Percentiles rank a stretch among this genome's conserved stretches.
These are phyloP conservation scores for Friedmanniomyces simplex DNA, from an alignment of 495 filamentous ascomycete genomes.

Conservation along the genomic window DNA sequence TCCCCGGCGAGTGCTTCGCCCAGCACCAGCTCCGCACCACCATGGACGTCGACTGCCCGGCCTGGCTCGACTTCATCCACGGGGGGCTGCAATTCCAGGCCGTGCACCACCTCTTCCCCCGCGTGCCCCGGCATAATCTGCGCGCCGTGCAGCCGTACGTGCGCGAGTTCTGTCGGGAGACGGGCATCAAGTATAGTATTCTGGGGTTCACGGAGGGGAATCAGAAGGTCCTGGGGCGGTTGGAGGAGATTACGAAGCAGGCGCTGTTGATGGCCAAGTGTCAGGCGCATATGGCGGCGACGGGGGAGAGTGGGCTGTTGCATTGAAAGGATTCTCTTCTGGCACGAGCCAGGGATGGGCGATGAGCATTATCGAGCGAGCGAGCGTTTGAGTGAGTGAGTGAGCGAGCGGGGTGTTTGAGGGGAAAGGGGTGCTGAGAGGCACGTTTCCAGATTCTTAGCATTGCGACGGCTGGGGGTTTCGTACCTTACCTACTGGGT, in stretches of 20 bases:
- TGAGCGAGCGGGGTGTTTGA: too few species aligned
- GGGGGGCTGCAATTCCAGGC: constrained; percentile 95
- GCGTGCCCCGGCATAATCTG: constrained; percentile 69
- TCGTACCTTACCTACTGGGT: too few species aligned
- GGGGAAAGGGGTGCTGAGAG: too few species aligned
- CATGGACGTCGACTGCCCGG: constrained; percentile 94
- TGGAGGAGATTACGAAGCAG: constrained; percentile 36
- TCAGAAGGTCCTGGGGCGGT: constrained; percentile 29
- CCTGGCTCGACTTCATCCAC: constrained; percentile 96
- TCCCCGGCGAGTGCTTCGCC: constrained; percentile 39
- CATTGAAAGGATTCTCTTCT: too few species aligned
- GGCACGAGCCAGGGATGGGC: too few species aligned
- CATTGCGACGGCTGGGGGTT: too few species aligned
- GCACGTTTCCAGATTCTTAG: too few species aligned
- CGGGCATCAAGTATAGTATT: constrained; percentile 35
- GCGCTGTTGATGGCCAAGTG: constrained; percentile 34
- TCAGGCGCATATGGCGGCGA: constrained; percentile 37
- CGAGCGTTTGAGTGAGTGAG: too few species aligned
- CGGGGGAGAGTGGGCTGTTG: constrained; percentile 26
- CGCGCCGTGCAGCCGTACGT: constrained; percentile 35
- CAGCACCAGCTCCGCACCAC: constrained; percentile 89
- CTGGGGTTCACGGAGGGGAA: constrained; percentile 38
- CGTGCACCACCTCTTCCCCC: constrained; percentile 86
- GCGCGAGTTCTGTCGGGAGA: constrained; percentile 36
- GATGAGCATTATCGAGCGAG: too few species aligned